Conservation (phyloP, 306 rosid species). For the Vachellia collinsii region DNA sequence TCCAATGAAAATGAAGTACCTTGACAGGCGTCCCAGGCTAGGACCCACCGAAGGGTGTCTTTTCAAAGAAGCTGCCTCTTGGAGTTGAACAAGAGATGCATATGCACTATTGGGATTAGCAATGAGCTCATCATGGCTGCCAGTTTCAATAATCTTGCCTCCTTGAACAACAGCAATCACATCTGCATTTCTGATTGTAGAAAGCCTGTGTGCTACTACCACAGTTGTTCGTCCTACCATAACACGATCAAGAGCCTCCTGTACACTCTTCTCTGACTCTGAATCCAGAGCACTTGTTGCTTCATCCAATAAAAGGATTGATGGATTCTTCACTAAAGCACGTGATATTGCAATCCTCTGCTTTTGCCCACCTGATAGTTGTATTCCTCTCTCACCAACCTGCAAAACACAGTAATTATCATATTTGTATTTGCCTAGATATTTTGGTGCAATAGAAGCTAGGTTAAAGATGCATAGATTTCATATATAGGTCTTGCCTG, state of each 20-base stretch:
- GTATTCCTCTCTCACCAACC: slow-evolving; percentile 99
- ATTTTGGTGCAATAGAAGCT: not conserved
- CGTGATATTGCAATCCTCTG: slow-evolving; percentile 91
- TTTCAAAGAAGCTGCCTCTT: slow-evolving; percentile 59
- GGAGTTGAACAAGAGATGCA: slow-evolving; percentile 73
- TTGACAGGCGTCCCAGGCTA: slow-evolving; percentile 51
- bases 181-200: slow-evolving; percentile 83
- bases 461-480: not conserved
- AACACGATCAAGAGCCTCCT: slow-evolving; percentile 90
- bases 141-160: slow-evolving; percentile 80
- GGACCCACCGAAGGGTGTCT: slow-evolving; percentile 50
- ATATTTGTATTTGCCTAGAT: too few species aligned
- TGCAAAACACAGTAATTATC: slow-evolving; percentile 30
- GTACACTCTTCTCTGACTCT: slow-evolving; percentile 93
- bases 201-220: slow-evolving; percentile 85
- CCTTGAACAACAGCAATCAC: slow-evolving; percentile 69
- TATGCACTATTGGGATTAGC: slow-evolving; percentile 61
- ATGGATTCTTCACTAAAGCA: slow-evolving; percentile 83
- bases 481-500: slow-evolving; percentile 50
- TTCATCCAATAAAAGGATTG: slow-evolving; percentile 80
- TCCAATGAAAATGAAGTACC: slow-evolving; percentile 48
- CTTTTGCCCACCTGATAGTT: slow-evolving; percentile 88
- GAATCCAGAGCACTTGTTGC: slow-evolving; percentile 93
- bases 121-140: slow-evolving; percentile 86
- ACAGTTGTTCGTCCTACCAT: slow-evolving; percentile 92